Evolutionary conservation across 441 rosid species (phyloP).

Genomic region (Pelargonium fulgidum): DNA sequence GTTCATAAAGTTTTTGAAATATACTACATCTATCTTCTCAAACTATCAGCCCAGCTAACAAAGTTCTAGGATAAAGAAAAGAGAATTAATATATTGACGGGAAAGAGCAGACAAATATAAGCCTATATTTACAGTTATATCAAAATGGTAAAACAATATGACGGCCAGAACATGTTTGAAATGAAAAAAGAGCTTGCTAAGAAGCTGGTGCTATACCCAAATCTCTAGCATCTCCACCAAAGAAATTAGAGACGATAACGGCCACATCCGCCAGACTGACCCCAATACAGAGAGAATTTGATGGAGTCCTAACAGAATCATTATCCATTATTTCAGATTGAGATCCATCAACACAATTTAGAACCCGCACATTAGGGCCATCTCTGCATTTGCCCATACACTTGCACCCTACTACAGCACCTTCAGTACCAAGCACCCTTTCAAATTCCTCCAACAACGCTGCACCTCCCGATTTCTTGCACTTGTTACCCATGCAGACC

Average conservation of each 20-base stretch:
- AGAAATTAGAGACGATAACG: constrained; percentile 42
- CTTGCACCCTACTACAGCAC: constrained; percentile 53
- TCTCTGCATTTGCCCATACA: constrained; percentile 77
- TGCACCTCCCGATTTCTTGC: constrained; percentile 56
- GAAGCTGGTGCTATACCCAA: constrained; percentile 24
- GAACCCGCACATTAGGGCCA: constrained; percentile 59
- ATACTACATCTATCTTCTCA: too few species aligned
- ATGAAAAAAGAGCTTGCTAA: not conserved
- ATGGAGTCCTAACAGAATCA: constrained; percentile 29
- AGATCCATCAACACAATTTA: constrained; percentile 19
- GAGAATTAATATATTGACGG: constrained; percentile 2
- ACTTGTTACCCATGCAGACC: constrained; percentile 76
- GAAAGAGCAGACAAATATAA: not conserved
- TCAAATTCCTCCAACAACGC: constrained; percentile 51
- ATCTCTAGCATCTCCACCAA: constrained; percentile 23
- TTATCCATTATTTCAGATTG: constrained; percentile 1
- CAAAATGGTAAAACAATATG: not conserved
- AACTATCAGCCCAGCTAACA: too few species aligned
- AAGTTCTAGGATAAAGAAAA: too few species aligned
- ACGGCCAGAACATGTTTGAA: not conserved
- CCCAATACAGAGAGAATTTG: constrained; percentile 49
- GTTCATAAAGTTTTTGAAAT: too few species aligned
- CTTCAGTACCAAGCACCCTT: constrained; percentile 39
- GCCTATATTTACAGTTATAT: not conserved
- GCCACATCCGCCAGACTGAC: constrained; percentile 64